Evolutionary conservation across 176 grass and related monocot species (phyloP), one percentile per base, ranked within the genome.

Genomic region (Triticum timopheevii): DNA sequence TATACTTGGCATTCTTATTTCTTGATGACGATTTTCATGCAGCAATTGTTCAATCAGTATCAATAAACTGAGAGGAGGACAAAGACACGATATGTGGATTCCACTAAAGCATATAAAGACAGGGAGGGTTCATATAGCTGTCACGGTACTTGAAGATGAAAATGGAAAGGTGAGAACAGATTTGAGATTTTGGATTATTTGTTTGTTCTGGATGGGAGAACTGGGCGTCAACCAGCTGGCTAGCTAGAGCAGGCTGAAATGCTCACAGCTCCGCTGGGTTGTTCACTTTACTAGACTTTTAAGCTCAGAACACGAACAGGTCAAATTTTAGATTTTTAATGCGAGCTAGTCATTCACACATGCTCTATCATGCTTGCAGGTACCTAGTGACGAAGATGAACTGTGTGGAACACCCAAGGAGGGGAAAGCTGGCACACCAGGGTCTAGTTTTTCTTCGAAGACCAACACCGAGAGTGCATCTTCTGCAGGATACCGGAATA

Each of bases 81-180:
- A 91, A 86, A 94, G 97, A 68, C 94, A 99, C 35, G 90, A 94
- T 78, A 88, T 93, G 82, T 99, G 97, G 97, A 85, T 99, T 63
- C 20, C 93, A 65, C 81, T 99, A 82, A 91, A 96, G 88, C 94
- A 99, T 77, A 99, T 94, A 87, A 99, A 92, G 81, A 93, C 87
- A 36, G 97, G 97, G 61, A 91, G 85, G 84, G 82, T 99, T 82
- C 90, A 75, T 85, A n/a, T 99, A 80, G 92, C 92, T 82, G 85
- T 99, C 73, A 99, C 94, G 58, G 89, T 99, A 58, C 12, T 91
- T 85, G 97, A 96, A 93, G 92, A 93, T 49, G 92, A 94, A 81
- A 62, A 76, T 38, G 69, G 85, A 27, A 97, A 94, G 91, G 93
- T 95, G 65, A 85, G 84, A 69, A 31, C 12, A 67, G 58, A 16